These are phyloP conservation scores for Ceratocystis huliohia DNA, from an alignment of 2,329 filamentous ascomycete genomes.

Conservation along the genomic window DNA sequence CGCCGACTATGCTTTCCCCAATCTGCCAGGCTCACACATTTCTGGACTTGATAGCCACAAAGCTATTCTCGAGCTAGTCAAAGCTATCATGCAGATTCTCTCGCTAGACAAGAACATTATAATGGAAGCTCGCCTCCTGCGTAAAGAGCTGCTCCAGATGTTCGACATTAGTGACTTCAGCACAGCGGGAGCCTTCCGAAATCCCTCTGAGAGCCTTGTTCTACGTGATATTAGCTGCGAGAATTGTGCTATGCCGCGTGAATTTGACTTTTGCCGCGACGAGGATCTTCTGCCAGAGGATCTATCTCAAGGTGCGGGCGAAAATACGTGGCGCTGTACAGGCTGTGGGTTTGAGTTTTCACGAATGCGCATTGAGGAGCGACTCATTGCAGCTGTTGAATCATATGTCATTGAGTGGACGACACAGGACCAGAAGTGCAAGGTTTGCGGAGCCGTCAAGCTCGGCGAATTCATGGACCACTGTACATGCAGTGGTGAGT, in stretches of 20 bases:
- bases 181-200: slow-evolving; percentile 72
- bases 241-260: slow-evolving; percentile 76
- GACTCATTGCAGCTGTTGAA: slow-evolving; percentile 64
- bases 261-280: slow-evolving; percentile 87
- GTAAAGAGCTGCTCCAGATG: slow-evolving; percentile 76
- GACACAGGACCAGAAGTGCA: slow-evolving; percentile 79
- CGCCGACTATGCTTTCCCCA: slow-evolving; percentile 73
- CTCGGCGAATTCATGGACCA: slow-evolving; percentile 95
- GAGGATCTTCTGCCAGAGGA: slow-evolving; percentile 57
- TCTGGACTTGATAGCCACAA: slow-evolving; percentile 22
- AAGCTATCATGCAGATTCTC: slow-evolving; percentile 83
- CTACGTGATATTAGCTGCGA: slow-evolving; percentile 71
- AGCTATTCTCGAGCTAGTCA: slow-evolving; percentile 66
- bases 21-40: slow-evolving; percentile 58
- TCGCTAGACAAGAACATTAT: slow-evolving; percentile 82
- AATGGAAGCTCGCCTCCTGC: slow-evolving; percentile 72
- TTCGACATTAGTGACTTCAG: slow-evolving; percentile 95
- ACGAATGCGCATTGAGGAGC: slow-evolving; percentile 70
- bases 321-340: slow-evolving; percentile 57
- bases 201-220: slow-evolving; percentile 64
- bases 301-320: slow-evolving; percentile 24
- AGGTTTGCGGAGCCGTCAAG: slow-evolving; percentile 55
- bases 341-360: slow-evolving; percentile 68
- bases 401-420: slow-evolving; percentile 65
- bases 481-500: slow-evolving; percentile 81